phyloP scores from a whole-genome alignment of 1,284 basidiomycete species.

The Agroathelia rolfsii region DNA sequence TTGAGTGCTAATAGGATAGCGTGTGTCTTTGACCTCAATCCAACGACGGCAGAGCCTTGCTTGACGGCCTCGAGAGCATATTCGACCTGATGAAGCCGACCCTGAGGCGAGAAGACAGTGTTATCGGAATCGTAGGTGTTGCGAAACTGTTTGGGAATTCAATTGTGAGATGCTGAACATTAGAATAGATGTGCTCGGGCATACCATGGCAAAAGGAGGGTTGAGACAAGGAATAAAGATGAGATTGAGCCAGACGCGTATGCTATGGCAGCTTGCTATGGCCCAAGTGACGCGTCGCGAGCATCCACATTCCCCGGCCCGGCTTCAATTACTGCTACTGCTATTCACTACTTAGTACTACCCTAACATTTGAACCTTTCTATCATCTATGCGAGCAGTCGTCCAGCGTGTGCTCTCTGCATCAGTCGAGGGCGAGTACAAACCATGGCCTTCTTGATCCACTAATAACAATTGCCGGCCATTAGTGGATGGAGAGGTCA shows the following conservation, averaged over 20 bases:
- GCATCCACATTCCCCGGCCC: too few species aligned
- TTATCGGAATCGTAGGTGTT: constrained; percentile 96
- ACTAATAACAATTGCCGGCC: constrained; percentile 5
- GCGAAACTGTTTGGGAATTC: constrained; percentile 69
- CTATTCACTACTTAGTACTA: too few species aligned
- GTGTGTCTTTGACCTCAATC: constrained; percentile 91
- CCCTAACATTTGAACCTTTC: not conserved
- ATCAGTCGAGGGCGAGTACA: constrained; percentile 57
- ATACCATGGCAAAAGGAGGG: too few species aligned
- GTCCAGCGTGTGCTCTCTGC: constrained; percentile 70
- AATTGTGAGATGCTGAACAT: too few species aligned
- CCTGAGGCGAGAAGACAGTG: constrained; percentile 91
- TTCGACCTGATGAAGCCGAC: constrained; percentile 91
- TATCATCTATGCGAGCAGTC: constrained; percentile 55
- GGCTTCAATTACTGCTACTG: too few species aligned
- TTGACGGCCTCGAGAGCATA: constrained; percentile 99
- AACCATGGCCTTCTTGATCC: too few species aligned
- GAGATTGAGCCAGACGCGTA: constrained; percentile 3
- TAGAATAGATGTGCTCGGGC: too few species aligned
- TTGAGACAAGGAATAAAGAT: too few species aligned
- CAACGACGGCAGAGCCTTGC: constrained; percentile 97
- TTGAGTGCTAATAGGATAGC: constrained; percentile 90
- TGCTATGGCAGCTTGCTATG: not conserved
- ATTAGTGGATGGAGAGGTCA: constrained; percentile 57
- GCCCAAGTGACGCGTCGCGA: constrained; percentile 62